Conservation (phyloP, 352 stramenopile genomes). For the Phytophthora kernoviae region DNA sequence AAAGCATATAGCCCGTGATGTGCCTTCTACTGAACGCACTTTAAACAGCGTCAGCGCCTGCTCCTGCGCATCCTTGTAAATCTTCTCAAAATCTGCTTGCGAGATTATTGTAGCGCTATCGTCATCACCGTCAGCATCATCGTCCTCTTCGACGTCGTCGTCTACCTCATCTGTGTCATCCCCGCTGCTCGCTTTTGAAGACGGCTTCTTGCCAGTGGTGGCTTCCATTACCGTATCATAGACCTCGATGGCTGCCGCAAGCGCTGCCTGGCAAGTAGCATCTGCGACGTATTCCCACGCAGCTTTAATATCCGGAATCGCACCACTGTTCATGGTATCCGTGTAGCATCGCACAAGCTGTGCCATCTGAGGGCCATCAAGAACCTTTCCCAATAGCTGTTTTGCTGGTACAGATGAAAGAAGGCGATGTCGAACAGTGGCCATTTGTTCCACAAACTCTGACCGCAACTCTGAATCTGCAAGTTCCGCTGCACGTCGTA, state of each 20-base stretch:
- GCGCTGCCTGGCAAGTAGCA: conserved; percentile 69
- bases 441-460: conserved; percentile 84
- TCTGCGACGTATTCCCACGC: conserved; percentile 86
- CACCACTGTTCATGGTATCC: conserved; percentile 77
- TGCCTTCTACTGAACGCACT: conserved; percentile 66
- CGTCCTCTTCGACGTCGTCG: conserved; percentile 26
- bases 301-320: conserved; percentile 82
- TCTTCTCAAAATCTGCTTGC: conserved; percentile 73
- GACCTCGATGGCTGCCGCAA: conserved; percentile 51
- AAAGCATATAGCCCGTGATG: conserved; percentile 62
- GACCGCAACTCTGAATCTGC: conserved; percentile 57
- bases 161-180: conserved; percentile 31
- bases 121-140: conserved; percentile 8
- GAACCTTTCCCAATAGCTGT: conserved; percentile 63
- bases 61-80: conserved; percentile 79
- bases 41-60: conserved; percentile 73
- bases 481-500: conserved; percentile 65
- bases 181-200: conserved; percentile 22
- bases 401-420: conserved; percentile 62
- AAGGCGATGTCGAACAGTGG: conserved; percentile 48
- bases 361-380: conserved; percentile 68
- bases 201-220: conserved; percentile 26
- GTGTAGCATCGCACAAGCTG: conserved; percentile 74
- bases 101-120: conserved; percentile 42
- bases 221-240: conserved; percentile 63